A percentile compares a stretch with the other conserved stretches of the same genome.
Conservation (phyloP, 2,329 filamentous ascomycete species). For the Neurospora sp. region DNA sequence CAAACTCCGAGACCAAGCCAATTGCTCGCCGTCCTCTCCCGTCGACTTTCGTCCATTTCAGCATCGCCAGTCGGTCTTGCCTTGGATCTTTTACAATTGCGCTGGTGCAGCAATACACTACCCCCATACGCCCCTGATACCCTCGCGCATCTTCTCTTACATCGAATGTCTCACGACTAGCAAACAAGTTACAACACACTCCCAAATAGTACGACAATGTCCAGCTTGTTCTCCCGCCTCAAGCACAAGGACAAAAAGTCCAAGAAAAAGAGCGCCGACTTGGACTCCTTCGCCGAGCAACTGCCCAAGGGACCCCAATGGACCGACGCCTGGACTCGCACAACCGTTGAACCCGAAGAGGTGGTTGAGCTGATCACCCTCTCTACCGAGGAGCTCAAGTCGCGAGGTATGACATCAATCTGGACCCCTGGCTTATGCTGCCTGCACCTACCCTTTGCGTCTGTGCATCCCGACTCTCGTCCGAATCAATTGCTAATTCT, state of each 20-base stretch:
- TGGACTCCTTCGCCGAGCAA: conserved; percentile 38
- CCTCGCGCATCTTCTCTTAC: not conserved
- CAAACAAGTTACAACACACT: not conserved
- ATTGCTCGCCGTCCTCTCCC: not conserved
- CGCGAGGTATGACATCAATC: conserved; percentile 55
- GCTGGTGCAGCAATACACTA: not conserved
- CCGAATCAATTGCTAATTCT: conserved; percentile 6
- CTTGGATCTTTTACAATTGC: not conserved
- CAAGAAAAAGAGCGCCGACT: conserved; percentile 56
- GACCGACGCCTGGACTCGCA: conserved; percentile 81
- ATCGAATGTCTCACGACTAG: conserved; percentile 4
- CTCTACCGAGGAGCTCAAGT: conserved; percentile 87
- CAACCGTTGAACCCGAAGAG: conserved; percentile 76
- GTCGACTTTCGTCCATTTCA: not conserved
- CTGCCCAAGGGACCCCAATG: conserved; percentile 63
- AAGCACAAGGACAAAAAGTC: conserved; percentile 63
- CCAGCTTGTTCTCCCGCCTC: conserved; percentile 52
- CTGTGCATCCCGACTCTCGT: not conserved
- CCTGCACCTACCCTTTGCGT: conserved; percentile 17
- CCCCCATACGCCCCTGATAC: not conserved
- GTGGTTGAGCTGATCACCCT: conserved; percentile 76
- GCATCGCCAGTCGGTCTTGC: not conserved
- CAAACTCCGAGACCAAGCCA: not conserved
- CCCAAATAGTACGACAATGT: conserved; percentile 31
- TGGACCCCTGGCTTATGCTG: conserved; percentile 12